A percentile compares a stretch with the other conserved stretches of the same genome.
Conservation (phyloP, 176 grass and related monocot genomes). For the Rhynchospora pubera region DNA sequence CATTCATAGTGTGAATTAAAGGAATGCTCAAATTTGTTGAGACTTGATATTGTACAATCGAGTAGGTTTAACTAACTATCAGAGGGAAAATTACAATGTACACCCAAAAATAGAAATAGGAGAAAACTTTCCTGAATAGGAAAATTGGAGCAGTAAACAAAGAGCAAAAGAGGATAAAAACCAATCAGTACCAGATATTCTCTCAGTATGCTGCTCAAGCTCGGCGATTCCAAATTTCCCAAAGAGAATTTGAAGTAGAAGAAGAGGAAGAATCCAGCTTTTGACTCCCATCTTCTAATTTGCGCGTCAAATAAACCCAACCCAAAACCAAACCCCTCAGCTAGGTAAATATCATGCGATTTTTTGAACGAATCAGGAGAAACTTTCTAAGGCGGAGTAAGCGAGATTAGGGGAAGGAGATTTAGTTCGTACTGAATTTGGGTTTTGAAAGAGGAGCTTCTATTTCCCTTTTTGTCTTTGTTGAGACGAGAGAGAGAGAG, state of each 20-base stretch:
- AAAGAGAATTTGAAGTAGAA: constrained; percentile 12
- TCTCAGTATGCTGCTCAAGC: constrained; percentile 22
- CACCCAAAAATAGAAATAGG: constrained; percentile 4
- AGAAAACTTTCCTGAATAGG: background rate
- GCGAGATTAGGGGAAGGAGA: background rate
- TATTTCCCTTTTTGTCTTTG: background rate
- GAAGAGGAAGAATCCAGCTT: constrained; percentile 10
- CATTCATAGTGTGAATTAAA: background rate
- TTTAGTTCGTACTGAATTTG: background rate
- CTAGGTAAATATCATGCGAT: background rate
- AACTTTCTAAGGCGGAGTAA: background rate
- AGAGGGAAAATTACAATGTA: background rate
- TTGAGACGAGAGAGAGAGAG: background rate
- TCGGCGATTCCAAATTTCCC: background rate
- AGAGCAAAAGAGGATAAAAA: background rate
- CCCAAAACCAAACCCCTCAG: background rate
- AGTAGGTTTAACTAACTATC: background rate
- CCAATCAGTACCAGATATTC: constrained; percentile 9
- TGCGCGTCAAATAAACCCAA: background rate
- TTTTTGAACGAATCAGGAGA: background rate
- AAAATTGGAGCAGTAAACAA: background rate
- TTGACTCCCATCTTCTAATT: constrained; percentile 14
- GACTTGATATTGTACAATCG: too few species aligned
- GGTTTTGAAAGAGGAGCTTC: background rate
- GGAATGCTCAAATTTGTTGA: background rate